Evolutionary conservation across 371 early-diverging fungal genomes (phyloP), one percentile per base, ranked within the genome.

Genomic region (Saksenaea vasiformis): DNA sequence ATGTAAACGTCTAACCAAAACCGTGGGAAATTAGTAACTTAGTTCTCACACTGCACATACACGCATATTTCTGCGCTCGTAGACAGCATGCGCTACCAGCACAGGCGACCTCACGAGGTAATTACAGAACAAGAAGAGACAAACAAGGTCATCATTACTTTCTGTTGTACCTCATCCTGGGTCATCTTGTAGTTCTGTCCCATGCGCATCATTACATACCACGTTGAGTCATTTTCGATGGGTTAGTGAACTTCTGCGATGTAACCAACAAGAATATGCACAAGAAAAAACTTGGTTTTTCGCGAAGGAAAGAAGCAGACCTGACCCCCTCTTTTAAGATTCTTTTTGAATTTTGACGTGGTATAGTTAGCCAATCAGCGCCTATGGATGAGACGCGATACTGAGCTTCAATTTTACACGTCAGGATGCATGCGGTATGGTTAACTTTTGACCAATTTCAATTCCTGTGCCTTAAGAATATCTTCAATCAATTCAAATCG

Each of bases 1-100:
- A 98, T 96, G 75, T 90, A 95, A 65, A 94, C 96, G 62, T 91
- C 93, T 84, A 64, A 14, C 38, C 2, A 34, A 54, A 37, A 54
- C 51, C 51, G 51, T 47, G 51, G 51, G 51, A 47, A 47, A 47
- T 47, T 47, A 47, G 22, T 2, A 47, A 47, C n/a, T n/a, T 22
- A 19, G 22, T 47, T 47, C 51, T 8, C 51, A 47, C 51, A 47
- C 22, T n/a, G 22, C 22, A 11, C 51, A n/a, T 11, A 31, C 31
- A 31, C 31, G 31, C 51, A 17, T 22, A 22, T 19, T 47, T 3
- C 51, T 19, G n/a, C 10, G 17, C 51, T 22, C 22, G 24, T 22
- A 47, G 24, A 4, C n/a, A 47, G 19, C 22, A 9, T 22, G 9
- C 22, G 17, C n/a, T 47, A 9, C 17, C 22, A 14, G 11, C 11